Base-by-base conservation (phyloP, 2,329 filamentous ascomycete species). In the Trichophyton mentagrophytes region DNA sequence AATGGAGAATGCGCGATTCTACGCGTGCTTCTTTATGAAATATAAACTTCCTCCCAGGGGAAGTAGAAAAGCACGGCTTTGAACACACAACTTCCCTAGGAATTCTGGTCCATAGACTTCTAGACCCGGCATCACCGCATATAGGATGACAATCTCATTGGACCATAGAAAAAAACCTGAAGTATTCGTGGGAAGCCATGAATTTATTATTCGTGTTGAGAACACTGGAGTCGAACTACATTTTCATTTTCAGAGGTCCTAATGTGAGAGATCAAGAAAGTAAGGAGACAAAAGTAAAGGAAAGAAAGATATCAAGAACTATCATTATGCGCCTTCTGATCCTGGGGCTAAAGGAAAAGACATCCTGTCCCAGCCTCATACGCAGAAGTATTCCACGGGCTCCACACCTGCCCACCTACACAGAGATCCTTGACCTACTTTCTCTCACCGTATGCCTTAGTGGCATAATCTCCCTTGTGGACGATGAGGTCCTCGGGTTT, bases 401-500 rank as follows among this genome's bases (percentile, higher is more conserved):
- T 30, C 6, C 6, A 30, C 27, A 7, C 27, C 27, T 2, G 27
- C 5, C 6, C 27, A 30, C 27, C 6, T 30, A 30, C 27, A 30
- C 27, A 30, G 27, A 30, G 27, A 30, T 7, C 27, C 27, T 30
- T 7, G 27, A 7, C 47, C 42, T 61, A 60, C 66, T 73, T 72
- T 63, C 87, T 80, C 82, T 93, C 84, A 63, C 91, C 91, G 73
- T 96, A 96, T 33, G 91, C 84, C 84, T 89, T 93, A 72, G 93
- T 97, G 67, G 90, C 92, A 74, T 97, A 99, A 75, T 95, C 89
- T 69, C 93, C 93, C 67, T 83, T 78, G 77, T 88, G 78, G 65
- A 96, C 89, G 68, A 99, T 99, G 69, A 99, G 79, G 73, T 99
- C 93, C 80, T 96, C 80, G 61, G 86, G 84, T 66, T 82, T 81